Base-by-base conservation (phyloP, 1,284 basidiomycete species). In the Papiliotrema nemorosa region DNA sequence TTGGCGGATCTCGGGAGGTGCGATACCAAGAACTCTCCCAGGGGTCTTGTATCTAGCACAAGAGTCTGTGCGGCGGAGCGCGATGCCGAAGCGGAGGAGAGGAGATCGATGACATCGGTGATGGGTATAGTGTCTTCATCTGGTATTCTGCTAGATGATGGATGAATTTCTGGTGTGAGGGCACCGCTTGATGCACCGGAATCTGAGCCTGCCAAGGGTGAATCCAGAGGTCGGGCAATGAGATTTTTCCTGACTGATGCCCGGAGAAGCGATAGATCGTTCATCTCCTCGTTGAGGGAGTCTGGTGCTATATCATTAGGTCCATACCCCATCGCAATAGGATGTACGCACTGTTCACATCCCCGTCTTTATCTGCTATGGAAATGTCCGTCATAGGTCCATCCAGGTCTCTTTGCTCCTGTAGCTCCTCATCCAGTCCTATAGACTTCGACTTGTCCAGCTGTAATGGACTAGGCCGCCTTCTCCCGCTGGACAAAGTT, bases 41-140 rank as follows among this genome's bases (percentile, higher is more conserved):
- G 78, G 2, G 86, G 82, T 2, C 89, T 82, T 29, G 86, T 87
- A 74, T 93, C 89, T 66, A 92, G 80, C 52, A 91, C 73, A 24
- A 91, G 76, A 13, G 44, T 21, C 26, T 56, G 50, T 5, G 41
- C 27, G 3, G 18, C 24, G 9, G 40, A 3, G 3, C 13, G 10
- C 5, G 43, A 4, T 10, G 34, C 12, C 45, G 59, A 46, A 2
- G 39, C 10, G 45, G 58, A 44, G 3, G 46, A 47, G 4, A 63
- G 47, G 2, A 61, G 44, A 5, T 53, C 27, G 12, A 64, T 39
- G 14, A 54, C 53, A 5, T 57, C 53, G 2, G 34, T 26, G 1
- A 61, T 38, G 7, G 53, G 21, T 10, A 62, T 57, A 12, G 49
- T 47, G 16, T 57, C 52, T 24, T 48, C 40, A 13, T 47, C 47